These are phyloP conservation scores for Clohesyomyces aquaticus DNA, from an alignment of 495 filamentous ascomycete genomes.

Conservation along the genomic window DNA sequence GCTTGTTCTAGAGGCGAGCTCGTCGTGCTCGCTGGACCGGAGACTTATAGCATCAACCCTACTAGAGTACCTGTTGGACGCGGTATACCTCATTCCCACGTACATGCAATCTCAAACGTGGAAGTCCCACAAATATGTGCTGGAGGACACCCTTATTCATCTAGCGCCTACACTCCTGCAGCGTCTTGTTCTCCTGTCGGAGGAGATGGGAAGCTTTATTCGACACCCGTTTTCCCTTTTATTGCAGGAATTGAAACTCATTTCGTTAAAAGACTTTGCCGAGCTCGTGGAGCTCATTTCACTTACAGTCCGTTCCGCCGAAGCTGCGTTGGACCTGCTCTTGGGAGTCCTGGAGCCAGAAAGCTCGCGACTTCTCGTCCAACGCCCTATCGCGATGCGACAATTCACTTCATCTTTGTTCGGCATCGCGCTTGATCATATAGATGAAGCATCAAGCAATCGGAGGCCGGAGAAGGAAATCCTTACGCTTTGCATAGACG, in stretches of 20 bases:
- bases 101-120: conserved; percentile 40
- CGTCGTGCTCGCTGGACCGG: background rate
- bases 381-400: conserved; percentile 40
- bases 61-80: conserved; percentile 14
- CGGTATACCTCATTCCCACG: conserved; percentile 21
- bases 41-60: conserved; percentile 2
- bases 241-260: conserved; percentile 41
- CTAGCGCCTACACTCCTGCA: conserved; percentile 39
- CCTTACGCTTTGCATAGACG: conserved; percentile 41
- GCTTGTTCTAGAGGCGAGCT: conserved; percentile 11
- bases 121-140: conserved; percentile 26
- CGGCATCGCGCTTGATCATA: conserved; percentile 56
- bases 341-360: conserved; percentile 51
- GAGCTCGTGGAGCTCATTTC: conserved; percentile 50
- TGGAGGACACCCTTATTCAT: conserved; percentile 31
- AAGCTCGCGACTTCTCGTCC: conserved; percentile 47
- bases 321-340: conserved; percentile 52
- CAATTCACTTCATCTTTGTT: conserved; percentile 49
- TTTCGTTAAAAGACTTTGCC: conserved; percentile 43
- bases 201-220: conserved; percentile 47
- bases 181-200: conserved; percentile 45
- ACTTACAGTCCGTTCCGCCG: conserved; percentile 49
- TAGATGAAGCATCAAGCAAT: conserved; percentile 51
- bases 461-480: conserved; percentile 42
- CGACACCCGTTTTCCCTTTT: conserved; percentile 49